Percentiles rank a stretch among this genome's conserved stretches.
These are phyloP conservation scores for Pharnaceum exiguum DNA, from an alignment of 148 eudicot species.

Conservation along the genomic window DNA sequence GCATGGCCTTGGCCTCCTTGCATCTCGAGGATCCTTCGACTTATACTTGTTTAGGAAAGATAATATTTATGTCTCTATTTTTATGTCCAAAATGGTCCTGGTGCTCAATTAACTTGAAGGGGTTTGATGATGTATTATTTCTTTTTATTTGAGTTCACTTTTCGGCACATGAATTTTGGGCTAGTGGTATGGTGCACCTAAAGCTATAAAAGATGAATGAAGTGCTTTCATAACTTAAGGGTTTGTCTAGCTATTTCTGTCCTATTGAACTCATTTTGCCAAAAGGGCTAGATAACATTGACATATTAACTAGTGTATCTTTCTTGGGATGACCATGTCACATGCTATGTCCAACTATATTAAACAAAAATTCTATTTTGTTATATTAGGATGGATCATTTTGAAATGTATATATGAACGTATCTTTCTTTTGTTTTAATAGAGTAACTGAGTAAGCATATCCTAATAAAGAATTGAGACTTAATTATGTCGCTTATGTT, in stretches of 20 bases:
- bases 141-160: too few species aligned
- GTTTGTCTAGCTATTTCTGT: conserved; percentile 18
- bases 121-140: neutral
- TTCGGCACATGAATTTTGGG: conserved; percentile 5
- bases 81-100: neutral
- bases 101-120: neutral
- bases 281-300: conserved; percentile 7
- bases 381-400: too few species aligned
- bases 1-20: neutral
- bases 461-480: too few species aligned
- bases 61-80: neutral
- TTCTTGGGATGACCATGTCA: conserved; percentile 12
- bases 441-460: too few species aligned
- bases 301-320: conserved; percentile 6
- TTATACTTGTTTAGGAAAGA: neutral
- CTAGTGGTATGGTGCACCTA: neutral
- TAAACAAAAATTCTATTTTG: too few species aligned
- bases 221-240: conserved; percentile 1
- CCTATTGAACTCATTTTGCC: conserved; percentile 4
- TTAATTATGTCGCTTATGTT: too few species aligned
- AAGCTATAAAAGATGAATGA: neutral
- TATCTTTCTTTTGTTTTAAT: too few species aligned
- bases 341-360: conserved; percentile 13
- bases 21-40: neutral
- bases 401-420: too few species aligned